These are phyloP conservation scores for Aspergillus quadrilineatus DNA, from an alignment of 2,329 filamentous ascomycete species.

Conservation along the genomic window DNA sequence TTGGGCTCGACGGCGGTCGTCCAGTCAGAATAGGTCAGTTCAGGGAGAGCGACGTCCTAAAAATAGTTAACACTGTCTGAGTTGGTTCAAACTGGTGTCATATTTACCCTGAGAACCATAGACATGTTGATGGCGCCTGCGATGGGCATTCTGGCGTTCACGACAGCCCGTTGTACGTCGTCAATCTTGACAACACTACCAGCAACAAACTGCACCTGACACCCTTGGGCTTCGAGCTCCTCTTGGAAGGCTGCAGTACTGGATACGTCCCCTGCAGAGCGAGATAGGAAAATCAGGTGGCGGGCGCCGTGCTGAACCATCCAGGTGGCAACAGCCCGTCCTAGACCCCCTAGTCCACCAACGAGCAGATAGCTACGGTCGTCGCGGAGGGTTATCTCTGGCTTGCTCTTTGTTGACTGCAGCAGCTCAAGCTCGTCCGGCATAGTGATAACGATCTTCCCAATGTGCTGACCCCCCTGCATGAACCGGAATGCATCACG, in stretches of 20 bases:
- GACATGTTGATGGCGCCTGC: too few species aligned
- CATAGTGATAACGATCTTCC: too few species aligned
- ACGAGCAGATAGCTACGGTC: slow-evolving; percentile 32
- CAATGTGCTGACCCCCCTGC: too few species aligned
- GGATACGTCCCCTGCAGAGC: slow-evolving; percentile 19
- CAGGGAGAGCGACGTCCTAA: neutral
- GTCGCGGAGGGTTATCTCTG: too few species aligned
- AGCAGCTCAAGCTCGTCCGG: too few species aligned
- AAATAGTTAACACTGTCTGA: neutral
- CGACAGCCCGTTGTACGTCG: too few species aligned
- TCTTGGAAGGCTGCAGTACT: neutral
- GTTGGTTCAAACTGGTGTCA: too few species aligned
- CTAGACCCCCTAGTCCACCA: slow-evolving; percentile 43
- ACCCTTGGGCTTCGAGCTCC: neutral
- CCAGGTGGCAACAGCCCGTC: slow-evolving; percentile 33
- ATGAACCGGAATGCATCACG: too few species aligned
- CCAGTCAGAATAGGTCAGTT: neutral
- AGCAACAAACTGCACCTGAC: neutral
- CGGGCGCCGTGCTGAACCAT: slow-evolving; percentile 36
- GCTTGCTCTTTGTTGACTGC: too few species aligned
- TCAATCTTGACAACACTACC: too few species aligned
- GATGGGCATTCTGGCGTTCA: too few species aligned
- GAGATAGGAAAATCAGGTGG: slow-evolving; percentile 37
- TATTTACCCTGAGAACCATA: too few species aligned
- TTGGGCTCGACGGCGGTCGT: slow-evolving; percentile 8